A percentile compares a stretch with the other conserved stretches of the same genome.
Evolutionary conservation across 257 asterid species (phyloP).

Genomic region (Forsythia suspensa): DNA sequence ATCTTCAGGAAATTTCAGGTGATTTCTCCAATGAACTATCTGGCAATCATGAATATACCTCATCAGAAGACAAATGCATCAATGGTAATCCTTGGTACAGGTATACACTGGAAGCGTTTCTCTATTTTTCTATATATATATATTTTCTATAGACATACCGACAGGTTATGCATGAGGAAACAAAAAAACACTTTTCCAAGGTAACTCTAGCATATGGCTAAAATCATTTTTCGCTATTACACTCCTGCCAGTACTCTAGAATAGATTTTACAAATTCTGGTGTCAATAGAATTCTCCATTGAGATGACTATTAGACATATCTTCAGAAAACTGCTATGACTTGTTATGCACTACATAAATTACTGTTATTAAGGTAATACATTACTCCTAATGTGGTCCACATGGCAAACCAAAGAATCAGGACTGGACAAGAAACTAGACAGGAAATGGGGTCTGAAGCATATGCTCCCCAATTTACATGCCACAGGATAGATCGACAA

Average conservation of each 20-base stretch:
- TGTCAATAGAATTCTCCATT: not conserved
- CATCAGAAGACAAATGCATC: constrained; percentile 19
- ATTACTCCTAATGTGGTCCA: too few species aligned
- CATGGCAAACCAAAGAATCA: not conserved
- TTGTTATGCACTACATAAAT: not conserved
- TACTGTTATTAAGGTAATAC: too few species aligned
- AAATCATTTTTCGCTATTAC: constrained; percentile 3
- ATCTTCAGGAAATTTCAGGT: constrained; percentile 82
- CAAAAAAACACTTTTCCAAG: not conserved
- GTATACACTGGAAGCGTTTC: constrained; percentile 5
- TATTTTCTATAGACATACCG: constrained; percentile 8
- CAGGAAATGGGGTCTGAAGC: constrained; percentile 4
- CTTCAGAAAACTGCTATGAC: not conserved
- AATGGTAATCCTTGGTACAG: constrained; percentile 13
- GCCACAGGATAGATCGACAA: not conserved
- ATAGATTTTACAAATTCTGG: not conserved
- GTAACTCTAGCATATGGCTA: not conserved
- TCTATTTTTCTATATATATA: not conserved
- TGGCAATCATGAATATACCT: constrained; percentile 35
- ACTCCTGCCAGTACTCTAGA: not conserved
- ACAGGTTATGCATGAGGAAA: not conserved
- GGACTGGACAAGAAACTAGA: not conserved
- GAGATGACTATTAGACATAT: not conserved
- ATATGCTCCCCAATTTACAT: constrained; percentile 7
- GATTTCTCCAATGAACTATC: constrained; percentile 98